A percentile compares a stretch with the other conserved stretches of the same genome.
Conservation (phyloP, 225 moss, liverwort and hornwort genomes). For the Climacium dendroides region DNA sequence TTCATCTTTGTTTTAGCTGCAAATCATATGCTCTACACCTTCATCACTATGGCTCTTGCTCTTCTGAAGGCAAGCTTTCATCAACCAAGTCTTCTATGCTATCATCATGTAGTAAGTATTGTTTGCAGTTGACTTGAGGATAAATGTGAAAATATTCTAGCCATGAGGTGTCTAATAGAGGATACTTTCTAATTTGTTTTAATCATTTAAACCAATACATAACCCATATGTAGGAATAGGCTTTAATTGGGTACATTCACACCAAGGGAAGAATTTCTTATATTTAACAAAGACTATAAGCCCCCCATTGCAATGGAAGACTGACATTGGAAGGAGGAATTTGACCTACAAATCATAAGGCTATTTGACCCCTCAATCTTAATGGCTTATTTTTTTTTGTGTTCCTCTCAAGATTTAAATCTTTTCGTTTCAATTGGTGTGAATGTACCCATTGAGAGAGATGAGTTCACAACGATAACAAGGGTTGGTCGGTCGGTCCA, state of each 20-base stretch:
- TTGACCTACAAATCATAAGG: background rate
- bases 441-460: background rate
- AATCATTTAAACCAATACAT: no score
- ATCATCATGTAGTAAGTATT: background rate
- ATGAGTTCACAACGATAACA: no score
- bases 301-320: background rate
- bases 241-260: background rate
- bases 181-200: background rate
- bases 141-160: background rate
- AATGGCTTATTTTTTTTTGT: background rate
- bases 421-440: background rate
- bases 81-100: background rate
- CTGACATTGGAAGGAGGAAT: background rate
- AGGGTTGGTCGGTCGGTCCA: background rate
- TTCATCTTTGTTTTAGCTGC: constrained; percentile 64
- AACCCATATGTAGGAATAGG: no score
- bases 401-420: background rate
- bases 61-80: constrained; percentile 33
- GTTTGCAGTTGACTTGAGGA: background rate
- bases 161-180: background rate
- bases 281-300: background rate
- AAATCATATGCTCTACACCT: constrained; percentile 42
- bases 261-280: background rate
- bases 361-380: background rate
- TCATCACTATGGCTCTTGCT: constrained; percentile 54